phyloP scores from a whole-genome alignment of 345 rosid species.

The Gynandropsis gynandra region DNA sequence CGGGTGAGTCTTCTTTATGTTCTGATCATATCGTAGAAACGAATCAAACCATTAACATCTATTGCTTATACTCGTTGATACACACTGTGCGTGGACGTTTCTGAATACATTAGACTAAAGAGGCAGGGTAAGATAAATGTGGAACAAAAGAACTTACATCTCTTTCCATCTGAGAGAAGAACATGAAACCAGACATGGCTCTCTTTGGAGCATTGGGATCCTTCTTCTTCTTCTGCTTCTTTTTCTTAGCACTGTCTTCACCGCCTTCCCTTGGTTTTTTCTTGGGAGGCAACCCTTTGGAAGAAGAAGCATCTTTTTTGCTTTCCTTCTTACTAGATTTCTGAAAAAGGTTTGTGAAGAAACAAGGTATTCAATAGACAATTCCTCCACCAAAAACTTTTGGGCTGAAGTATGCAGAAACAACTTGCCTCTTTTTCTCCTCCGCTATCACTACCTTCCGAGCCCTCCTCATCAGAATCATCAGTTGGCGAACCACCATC shows the following conservation, averaged over 20 bases:
- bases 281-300: conserved; percentile 50
- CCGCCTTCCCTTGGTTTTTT: conserved; percentile 58
- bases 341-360: conserved; percentile 33
- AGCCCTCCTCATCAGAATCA: conserved; percentile 67
- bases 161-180: conserved; percentile 73
- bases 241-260: conserved; percentile 72
- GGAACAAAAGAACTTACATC: conserved; percentile 57
- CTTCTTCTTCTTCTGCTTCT: conserved; percentile 74
- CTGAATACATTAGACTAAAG: no score
- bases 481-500: conserved; percentile 95
- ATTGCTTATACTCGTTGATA: no score
- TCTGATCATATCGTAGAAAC: conserved; percentile 34
- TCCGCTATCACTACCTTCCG: conserved; percentile 62
- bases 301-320: conserved; percentile 53
- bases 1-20: conserved; percentile 63
- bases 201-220: conserved; percentile 96
- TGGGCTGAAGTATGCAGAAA: conserved; percentile 10
- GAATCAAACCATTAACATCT: not conserved
- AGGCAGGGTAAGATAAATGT: no score
- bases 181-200: conserved; percentile 67
- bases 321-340: conserved; percentile 63
- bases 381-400: not conserved
- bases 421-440: conserved; percentile 70
- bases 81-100: no score
- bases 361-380: conserved; percentile 4